Percentiles rank a stretch among this genome's conserved stretches.
Conservation (phyloP, 352 stramenopile species). For the Phytopythium chamaehyphon region DNA sequence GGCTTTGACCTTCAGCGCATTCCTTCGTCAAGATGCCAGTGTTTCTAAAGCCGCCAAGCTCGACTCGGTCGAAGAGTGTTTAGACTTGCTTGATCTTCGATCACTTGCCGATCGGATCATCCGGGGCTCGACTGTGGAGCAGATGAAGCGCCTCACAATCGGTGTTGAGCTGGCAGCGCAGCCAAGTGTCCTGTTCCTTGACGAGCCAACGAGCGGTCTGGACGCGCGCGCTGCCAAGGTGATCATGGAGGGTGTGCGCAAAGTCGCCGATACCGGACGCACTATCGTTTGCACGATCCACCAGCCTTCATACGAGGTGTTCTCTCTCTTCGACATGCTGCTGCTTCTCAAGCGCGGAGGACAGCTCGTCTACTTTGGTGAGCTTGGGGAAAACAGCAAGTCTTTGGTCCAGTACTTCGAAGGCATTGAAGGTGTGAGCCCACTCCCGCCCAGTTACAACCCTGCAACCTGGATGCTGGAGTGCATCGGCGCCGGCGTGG, state of each 20-base stretch:
- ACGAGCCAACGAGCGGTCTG: slow-evolving; percentile 69
- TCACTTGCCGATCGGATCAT: background rate
- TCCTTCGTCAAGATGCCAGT: slow-evolving; percentile 29
- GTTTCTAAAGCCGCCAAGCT: background rate
- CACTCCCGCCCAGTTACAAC: slow-evolving; percentile 27
- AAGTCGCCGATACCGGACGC: slow-evolving; percentile 53
- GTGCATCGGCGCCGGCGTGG: slow-evolving; percentile 19
- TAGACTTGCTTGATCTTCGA: slow-evolving; percentile 4
- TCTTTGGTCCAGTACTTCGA: slow-evolving; percentile 4
- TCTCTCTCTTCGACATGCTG: slow-evolving; percentile 73
- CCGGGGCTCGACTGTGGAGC: background rate
- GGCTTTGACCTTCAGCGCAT: slow-evolving; percentile 81
- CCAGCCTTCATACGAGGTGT: slow-evolving; percentile 19
- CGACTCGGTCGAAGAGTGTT: background rate
- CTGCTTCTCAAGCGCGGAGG: slow-evolving; percentile 55
- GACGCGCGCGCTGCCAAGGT: slow-evolving; percentile 75
- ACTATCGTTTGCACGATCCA: slow-evolving; percentile 55
- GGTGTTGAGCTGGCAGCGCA: slow-evolving; percentile 4
- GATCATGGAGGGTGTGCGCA: slow-evolving; percentile 59
- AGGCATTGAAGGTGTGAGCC: background rate
- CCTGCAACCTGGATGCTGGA: slow-evolving; percentile 34
- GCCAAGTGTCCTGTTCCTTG: slow-evolving; percentile 34
- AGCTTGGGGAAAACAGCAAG: slow-evolving; percentile 1
- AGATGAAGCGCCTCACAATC: slow-evolving; percentile 5
- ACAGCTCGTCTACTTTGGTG: slow-evolving; percentile 1